Conservation (phyloP, 345 rosid species). For the Streptanthus diversifolius region DNA sequence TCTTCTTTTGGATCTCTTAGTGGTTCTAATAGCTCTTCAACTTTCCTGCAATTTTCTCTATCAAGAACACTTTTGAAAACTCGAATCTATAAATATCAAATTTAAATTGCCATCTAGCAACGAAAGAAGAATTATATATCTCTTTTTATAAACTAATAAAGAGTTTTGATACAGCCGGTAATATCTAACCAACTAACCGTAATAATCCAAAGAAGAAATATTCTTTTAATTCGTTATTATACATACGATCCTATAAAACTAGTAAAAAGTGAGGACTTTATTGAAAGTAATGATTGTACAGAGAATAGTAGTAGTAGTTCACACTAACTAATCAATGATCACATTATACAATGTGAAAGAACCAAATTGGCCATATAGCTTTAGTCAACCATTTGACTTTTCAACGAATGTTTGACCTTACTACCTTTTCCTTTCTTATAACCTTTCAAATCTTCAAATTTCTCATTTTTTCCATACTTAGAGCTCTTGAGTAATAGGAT, state of each 20-base stretch:
- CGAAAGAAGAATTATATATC: neutral
- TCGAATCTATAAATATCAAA: neutral
- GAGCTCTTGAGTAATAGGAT: conserved; percentile 17
- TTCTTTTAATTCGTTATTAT: neutral
- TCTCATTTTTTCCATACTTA: conserved; percentile 5
- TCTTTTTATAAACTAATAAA: neutral
- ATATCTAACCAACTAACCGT: neutral
- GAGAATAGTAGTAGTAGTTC: neutral
- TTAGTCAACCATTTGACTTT: conserved; percentile 15
- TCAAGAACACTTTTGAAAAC: neutral
- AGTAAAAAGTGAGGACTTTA: neutral
- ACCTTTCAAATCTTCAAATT: conserved; percentile 18
- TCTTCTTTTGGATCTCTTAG: neutral
- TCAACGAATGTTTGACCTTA: conserved; percentile 22
- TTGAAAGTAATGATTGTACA: neutral
- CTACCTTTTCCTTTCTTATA: conserved; percentile 17
- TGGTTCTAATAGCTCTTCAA: neutral
- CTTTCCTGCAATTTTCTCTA: neutral
- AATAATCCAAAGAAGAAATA: neutral
- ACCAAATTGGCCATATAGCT: neutral
- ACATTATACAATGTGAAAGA: conserved; percentile 11
- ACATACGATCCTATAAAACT: neutral
- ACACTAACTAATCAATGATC: conserved; percentile 13
- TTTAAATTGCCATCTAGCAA: neutral
- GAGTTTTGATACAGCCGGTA: neutral